These are phyloP conservation scores for Saccharum officinarum DNA, from an alignment of 176 grass and related monocot genomes.

Conservation along the genomic window DNA sequence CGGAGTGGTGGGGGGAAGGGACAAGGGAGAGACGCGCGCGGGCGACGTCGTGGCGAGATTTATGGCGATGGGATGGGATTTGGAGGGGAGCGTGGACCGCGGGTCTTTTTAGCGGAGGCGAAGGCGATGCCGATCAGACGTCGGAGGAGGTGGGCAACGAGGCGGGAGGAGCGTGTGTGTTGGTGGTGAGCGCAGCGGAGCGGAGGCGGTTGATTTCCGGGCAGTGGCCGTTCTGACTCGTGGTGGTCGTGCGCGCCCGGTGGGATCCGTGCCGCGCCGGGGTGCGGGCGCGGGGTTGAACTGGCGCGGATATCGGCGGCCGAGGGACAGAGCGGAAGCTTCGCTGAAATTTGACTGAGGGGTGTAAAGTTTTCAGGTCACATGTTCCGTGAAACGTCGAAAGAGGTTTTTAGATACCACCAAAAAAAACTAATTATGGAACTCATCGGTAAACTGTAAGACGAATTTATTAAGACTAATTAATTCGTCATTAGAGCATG, in stretches of 20 bases:
- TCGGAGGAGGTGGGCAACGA: too few relatives aligned
- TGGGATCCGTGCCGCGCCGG: constrained; percentile 14
- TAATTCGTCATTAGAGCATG: too few relatives aligned
- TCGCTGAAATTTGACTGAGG: neutral
- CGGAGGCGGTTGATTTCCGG: too few relatives aligned
- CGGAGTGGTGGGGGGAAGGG: neutral
- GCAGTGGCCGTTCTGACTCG: neutral
- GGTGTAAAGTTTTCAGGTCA: too few relatives aligned
- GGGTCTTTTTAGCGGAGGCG: neutral
- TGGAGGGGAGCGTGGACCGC: neutral
- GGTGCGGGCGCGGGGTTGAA: neutral
- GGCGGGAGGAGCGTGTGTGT: too few relatives aligned
- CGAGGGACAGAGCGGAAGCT: neutral
- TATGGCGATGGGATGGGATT: constrained; percentile 14
- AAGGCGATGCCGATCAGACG: too few relatives aligned
- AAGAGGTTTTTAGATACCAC: too few relatives aligned
- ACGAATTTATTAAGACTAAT: too few relatives aligned
- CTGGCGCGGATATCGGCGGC: neutral
- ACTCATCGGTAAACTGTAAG: too few relatives aligned
- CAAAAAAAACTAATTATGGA: too few relatives aligned
- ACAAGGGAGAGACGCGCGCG: neutral
- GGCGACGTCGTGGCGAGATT: constrained; percentile 34
- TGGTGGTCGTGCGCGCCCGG: neutral
- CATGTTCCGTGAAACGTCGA: too few relatives aligned
- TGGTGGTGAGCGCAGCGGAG: neutral